Base-by-base conservation (phyloP, 306 rosid species). In the Pachyrhizus erosus region DNA sequence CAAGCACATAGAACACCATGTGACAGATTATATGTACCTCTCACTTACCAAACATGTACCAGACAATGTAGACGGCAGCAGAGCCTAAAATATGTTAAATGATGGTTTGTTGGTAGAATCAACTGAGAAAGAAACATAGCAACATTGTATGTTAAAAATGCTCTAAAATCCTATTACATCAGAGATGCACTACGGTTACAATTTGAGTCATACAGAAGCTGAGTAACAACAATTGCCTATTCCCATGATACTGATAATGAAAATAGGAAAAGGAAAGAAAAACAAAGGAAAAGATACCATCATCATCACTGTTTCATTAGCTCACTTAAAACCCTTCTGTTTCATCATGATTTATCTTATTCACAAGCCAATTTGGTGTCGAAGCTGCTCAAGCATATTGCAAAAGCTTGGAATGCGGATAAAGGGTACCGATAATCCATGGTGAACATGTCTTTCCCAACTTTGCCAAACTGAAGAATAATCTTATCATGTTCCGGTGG, bases 341-440 rank as follows among this genome's bases (percentile, higher is more conserved):
- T 71, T 80, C 75, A 76, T 80, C 75, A 76, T 79, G 68, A 10
- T 68, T 68, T 15, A 54, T 76, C 88, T 34, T 91, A 93, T 88
- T 93, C 98, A 93, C 98, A 93, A 46, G 97, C 98, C 92, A 93
- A 57, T 86, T 93, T 93, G 82, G 97, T 93, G 85, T 91, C 96
- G 27, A 93, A 93, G 96, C 96, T 93, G 81, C 94, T 91, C 82
- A 93, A 75, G 79, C 98, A 93, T 79, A 91, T 93, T 12, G 98
- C 97, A 58, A 93, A 91, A 46, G 98, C 98, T 86, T 93, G 98
- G 86, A 93, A 93, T 57, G 97, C 97, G 11, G 98, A 93, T 70
- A 93, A 71, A 14, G 98, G 98, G 70, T 90, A 91, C 12, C 94
- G 86, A 40, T 91, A 93, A 88, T 93, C 97, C 98, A 93, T 93